Evolutionary conservation across 345 rosid genomes (phyloP), one percentile per base, ranked within the genome.

Genomic region (Arabis alpina): DNA sequence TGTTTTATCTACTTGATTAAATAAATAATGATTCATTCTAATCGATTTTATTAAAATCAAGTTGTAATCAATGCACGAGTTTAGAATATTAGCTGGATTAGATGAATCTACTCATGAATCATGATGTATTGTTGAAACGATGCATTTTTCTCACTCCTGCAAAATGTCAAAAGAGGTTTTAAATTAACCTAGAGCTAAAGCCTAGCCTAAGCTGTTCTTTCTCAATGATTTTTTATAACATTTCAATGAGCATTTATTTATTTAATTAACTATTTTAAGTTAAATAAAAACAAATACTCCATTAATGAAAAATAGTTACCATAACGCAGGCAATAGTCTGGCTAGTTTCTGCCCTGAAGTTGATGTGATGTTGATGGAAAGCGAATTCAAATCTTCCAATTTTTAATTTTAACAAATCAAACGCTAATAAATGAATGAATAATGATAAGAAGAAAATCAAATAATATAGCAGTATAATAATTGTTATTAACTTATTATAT

Each of bases 361-460:
- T 77, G 87, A 86, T 79, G 81, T 71, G 88, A 86, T 69, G 72
- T 71, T 80, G 85, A 83, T 79, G 81, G 68, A 80, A 79, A 74
- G 30, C 64, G 34, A 67, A 65, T 41, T 72, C 34, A 15, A 45
- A 60, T 54, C 76, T 47, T 61, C 28, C 19, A 53, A 36, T 41
- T n/a, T 3, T 13, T 2, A 24, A 6, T 3, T 16, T 13, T 8
- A 10, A 53, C 6, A 45, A 9, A 19, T 45, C 5, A 61, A n/a
- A 70, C 54, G 0, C 4, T 5, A 32, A 6, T 48, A 51, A 66
- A 61, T 67, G n/a, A 19, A 64, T 41, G 58, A 65, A 27, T 28
- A 65, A 73, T 65, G 60, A 49, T 64, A 47, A 34, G 37, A 5
- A 34, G 37, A 65, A 63, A 63, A 57, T 9, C 37, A 49, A 61